phyloP scores from a whole-genome alignment of 1,284 basidiomycete genomes.

The Malassezia caprae region DNA sequence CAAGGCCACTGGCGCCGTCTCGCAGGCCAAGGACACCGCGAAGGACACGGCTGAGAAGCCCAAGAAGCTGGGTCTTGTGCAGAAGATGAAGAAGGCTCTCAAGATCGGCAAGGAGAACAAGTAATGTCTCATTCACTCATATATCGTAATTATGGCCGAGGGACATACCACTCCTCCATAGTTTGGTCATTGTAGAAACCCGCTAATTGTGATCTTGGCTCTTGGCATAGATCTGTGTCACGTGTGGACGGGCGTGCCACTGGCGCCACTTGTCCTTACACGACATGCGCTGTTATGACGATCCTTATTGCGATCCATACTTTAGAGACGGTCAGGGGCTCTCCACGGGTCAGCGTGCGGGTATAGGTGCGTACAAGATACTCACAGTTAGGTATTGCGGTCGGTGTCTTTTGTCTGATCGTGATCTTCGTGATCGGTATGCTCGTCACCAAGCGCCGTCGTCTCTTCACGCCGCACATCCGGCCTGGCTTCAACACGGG shows the following conservation, averaged over 20 bases:
- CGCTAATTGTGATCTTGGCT: neutral
- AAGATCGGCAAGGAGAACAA: slow-evolving; percentile 13
- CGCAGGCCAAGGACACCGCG: slow-evolving; percentile 2
- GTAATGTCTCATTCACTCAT: neutral
- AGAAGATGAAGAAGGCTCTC: slow-evolving; percentile 17
- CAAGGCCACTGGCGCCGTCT: neutral
- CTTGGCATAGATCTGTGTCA: neutral
- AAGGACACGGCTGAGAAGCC: slow-evolving; percentile 7
- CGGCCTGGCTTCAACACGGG: slow-evolving; percentile 2
- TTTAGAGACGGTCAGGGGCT: slow-evolving; percentile 1
- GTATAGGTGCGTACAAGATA: slow-evolving; percentile 8
- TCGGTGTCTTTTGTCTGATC: slow-evolving; percentile 3
- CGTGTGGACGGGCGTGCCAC: neutral
- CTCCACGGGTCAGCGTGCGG: neutral
- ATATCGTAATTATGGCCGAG: neutral
- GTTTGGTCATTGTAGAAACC: neutral
- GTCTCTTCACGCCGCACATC: slow-evolving; percentile 3
- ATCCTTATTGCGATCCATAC: neutral
- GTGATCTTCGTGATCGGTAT: slow-evolving; percentile 1
- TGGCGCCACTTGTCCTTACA: neutral
- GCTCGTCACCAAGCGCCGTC: slow-evolving; percentile 2
- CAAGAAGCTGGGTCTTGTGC: slow-evolving; percentile 16
- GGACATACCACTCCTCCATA: neutral
- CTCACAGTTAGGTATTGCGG: neutral
- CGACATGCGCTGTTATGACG: neutral